Conservation (phyloP, 108 stramenopile genomes). For the Epipyxis sp. region DNA sequence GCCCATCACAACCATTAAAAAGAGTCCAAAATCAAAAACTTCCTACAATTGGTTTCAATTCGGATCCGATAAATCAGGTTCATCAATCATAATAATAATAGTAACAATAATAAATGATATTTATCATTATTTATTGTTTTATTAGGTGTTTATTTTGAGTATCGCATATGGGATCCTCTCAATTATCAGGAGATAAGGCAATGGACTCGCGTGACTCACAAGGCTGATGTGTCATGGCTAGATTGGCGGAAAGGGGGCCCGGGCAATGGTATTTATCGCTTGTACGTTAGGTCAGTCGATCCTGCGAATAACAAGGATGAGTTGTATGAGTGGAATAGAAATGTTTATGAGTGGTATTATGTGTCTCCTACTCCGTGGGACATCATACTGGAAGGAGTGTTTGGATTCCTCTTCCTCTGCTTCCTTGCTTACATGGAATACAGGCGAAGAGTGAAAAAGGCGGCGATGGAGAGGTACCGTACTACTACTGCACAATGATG, state of each 20-base stretch:
- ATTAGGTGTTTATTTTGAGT: conserved; percentile 69
- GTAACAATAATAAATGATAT: too few relatives aligned
- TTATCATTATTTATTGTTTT: too few relatives aligned
- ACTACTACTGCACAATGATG: too few relatives aligned
- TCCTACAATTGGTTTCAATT: conserved; percentile 38
- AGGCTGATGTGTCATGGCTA: conserved; percentile 61
- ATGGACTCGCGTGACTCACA: conserved; percentile 60
- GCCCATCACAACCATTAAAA: conserved; percentile 60
- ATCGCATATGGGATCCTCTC: conserved; percentile 60
- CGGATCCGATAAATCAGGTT: conserved; percentile 47
- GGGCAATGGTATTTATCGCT: conserved; percentile 67
- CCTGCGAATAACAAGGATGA: conserved; percentile 66
- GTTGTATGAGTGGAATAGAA: conserved; percentile 53
- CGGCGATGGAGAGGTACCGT: conserved; percentile 64
- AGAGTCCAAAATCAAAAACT: conserved; percentile 41
- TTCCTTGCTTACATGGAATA: conserved; percentile 59
- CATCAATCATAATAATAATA: too few relatives aligned
- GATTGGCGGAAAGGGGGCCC: conserved; percentile 65
- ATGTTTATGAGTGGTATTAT: conserved; percentile 73
- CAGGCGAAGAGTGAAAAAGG: conserved; percentile 60
- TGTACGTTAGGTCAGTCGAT: conserved; percentile 68
- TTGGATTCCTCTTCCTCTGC: conserved; percentile 27
- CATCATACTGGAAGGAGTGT: conserved; percentile 39
- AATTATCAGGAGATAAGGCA: conserved; percentile 56
- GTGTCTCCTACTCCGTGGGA: conserved; percentile 68